A percentile compares a stretch with the other conserved stretches of the same genome.
Evolutionary conservation across 1,139 yeast genomes (phyloP).

Genomic region (Candida anutae): DNA sequence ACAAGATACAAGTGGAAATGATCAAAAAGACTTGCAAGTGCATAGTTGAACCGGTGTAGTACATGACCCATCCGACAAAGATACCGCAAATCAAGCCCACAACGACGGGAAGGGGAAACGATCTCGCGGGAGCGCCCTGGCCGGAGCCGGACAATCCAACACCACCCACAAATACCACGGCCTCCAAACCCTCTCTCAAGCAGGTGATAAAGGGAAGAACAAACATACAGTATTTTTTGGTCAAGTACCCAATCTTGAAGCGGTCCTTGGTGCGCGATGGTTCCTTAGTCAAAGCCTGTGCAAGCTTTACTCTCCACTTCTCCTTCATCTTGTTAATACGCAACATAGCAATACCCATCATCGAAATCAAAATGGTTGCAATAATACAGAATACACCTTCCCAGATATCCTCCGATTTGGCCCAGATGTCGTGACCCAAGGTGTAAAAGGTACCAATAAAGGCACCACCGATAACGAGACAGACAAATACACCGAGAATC

Average conservation of each 20-base stretch:
- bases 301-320: slow-evolving; percentile 43
- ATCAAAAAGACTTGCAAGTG: slow-evolving; percentile 37
- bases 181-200: slow-evolving; percentile 41
- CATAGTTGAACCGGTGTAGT: slow-evolving; percentile 34
- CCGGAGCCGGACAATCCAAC: too few species aligned
- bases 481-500: slow-evolving; percentile 13
- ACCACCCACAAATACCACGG: slow-evolving; percentile 42
- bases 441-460: slow-evolving; percentile 18
- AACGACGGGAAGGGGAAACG: slow-evolving; percentile 33
- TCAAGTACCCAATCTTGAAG: slow-evolving; percentile 15
- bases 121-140: slow-evolving; percentile 28
- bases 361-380: slow-evolving; percentile 18
- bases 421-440: slow-evolving; percentile 15
- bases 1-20: slow-evolving; percentile 34
- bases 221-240: slow-evolving; percentile 30
- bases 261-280: slow-evolving; percentile 9
- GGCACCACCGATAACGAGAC: slow-evolving; percentile 18
- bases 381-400: slow-evolving; percentile 20
- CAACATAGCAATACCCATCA: slow-evolving; percentile 22
- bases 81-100: slow-evolving; percentile 30
- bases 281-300: slow-evolving; percentile 24
- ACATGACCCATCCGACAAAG: slow-evolving; percentile 27
- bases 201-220: slow-evolving; percentile 38
- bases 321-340: slow-evolving; percentile 34
- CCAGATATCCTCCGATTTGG: slow-evolving; percentile 20